Evolutionary conservation across 352 stramenopile species (phyloP).

Genomic region (Blastocystis hominis): DNA sequence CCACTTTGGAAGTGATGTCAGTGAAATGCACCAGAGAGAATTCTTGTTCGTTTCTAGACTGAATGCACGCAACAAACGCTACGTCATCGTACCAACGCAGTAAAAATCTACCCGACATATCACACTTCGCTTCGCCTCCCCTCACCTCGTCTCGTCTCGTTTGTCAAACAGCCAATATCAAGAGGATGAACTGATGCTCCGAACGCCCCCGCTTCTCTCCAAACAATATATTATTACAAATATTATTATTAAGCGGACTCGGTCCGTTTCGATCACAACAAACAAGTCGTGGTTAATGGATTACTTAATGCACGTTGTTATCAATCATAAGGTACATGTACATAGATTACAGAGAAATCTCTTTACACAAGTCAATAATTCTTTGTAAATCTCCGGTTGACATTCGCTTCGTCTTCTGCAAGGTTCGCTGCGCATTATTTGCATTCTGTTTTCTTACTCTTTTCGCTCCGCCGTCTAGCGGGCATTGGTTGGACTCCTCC

Average conservation of each 20-base stretch:
- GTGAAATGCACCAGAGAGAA: conserved; percentile 34
- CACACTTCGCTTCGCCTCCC: conserved; percentile 25
- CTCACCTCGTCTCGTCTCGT: neutral
- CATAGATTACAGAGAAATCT: conserved; percentile 55
- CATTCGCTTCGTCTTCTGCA: conserved; percentile 22
- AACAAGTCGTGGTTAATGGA: no score
- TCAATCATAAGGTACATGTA: neutral
- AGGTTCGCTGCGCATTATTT: neutral
- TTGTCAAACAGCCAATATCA: neutral
- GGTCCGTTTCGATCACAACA: no score
- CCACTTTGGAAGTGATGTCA: neutral
- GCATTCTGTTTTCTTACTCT: neutral
- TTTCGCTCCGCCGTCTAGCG: neutral
- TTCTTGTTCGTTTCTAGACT: neutral
- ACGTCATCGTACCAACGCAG: neutral
- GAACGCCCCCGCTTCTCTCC: no score
- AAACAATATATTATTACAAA: no score
- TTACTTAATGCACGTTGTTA: no score
- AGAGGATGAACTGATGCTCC: neutral
- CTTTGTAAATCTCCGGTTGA: conserved; percentile 15
- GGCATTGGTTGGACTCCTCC: neutral
- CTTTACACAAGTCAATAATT: conserved; percentile 50
- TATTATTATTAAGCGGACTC: no score
- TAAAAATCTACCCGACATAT: neutral
- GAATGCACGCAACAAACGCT: neutral